Evolutionary conservation across 1,284 basidiomycete species (phyloP), one percentile per base, ranked within the genome.

Genomic region (Ceratobasidium sp.): DNA sequence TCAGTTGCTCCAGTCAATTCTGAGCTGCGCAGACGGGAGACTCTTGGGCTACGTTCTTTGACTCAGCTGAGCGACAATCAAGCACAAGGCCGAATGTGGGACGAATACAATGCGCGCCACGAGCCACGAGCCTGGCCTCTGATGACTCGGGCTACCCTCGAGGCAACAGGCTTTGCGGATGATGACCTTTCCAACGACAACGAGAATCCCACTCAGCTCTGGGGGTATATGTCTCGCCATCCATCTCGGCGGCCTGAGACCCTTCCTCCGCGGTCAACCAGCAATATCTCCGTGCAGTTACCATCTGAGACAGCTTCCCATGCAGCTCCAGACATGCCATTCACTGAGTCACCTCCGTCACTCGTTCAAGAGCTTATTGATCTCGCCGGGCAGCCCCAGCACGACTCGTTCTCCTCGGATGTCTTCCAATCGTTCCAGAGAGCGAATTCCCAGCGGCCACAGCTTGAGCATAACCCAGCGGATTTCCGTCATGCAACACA

Each of bases 341-440:
- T 72, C 51, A 45, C 67, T 1, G 67, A 72, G n/a, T 72, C 67
- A 5, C 67, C 67, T 17, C 67, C 67, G n/a, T 72, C 67, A 14
- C n/a, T 57, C 9, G 56, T 72, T n/a, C 45, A 72, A 72, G 67
- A 60, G 36, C 33, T 60, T 24, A 64, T 64, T 29, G 47, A 48
- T 22, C 47, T 48, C 27, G 17, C 45, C n/a, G 44, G 62, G 14
- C 17, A 31, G 6, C 14, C 9, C 8, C 44, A 50, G 8, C 33
- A 57, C 31, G 45, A 33, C 45, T 64, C 62, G 24, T 64, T 64
- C n/a, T 64, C 62, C 19, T 48, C 62, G 22, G 62, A 62, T 24
- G 59, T 62, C 8, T 62, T 62, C n/a, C 59, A 62, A 45, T 62
- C 59, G 5, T 47, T 50, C 41, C 54, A 59, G 17, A 22, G 66